Conservation (phyloP, 1,284 basidiomycete genomes). For the Ceratobasidium sp. region DNA sequence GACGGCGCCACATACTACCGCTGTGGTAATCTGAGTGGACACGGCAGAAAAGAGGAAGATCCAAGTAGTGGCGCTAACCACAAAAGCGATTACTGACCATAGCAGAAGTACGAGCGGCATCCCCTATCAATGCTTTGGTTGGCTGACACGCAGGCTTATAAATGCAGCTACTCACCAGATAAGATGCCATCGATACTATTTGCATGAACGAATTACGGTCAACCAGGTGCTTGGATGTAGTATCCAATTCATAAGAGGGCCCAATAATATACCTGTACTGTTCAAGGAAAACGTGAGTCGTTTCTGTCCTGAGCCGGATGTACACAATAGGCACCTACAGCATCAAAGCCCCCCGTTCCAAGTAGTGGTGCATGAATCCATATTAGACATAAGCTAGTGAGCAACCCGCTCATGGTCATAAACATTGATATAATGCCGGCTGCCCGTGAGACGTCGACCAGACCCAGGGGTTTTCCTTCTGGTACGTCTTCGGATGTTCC, state of each 20-base stretch:
- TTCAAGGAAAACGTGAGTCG: no score
- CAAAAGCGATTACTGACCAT: slow-evolving; percentile 29
- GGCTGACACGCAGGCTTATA: not conserved
- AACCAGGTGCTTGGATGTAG: not conserved
- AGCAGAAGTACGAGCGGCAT: slow-evolving; percentile 28
- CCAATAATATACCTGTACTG: slow-evolving; percentile 27
- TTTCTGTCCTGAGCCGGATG: no score
- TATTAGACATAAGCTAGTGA: slow-evolving; percentile 16
- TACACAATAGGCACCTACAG: slow-evolving; percentile 15
- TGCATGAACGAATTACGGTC: slow-evolving; percentile 1
- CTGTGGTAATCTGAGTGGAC: slow-evolving; percentile 2
- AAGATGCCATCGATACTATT: slow-evolving; percentile 17
- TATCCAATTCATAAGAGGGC: not conserved
- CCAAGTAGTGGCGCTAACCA: slow-evolving; percentile 25
- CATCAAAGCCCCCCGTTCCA: not conserved
- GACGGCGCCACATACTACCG: not conserved
- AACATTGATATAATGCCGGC: slow-evolving; percentile 35
- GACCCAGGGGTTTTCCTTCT: not conserved
- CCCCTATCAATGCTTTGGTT: not conserved
- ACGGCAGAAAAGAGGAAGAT: slow-evolving; percentile 6
- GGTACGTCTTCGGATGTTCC: slow-evolving; percentile 9
- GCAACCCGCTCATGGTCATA: slow-evolving; percentile 21
- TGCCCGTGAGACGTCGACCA: slow-evolving; percentile 12
- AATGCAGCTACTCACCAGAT: not conserved
- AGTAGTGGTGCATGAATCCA: slow-evolving; percentile 19